phyloP scores from a whole-genome alignment of 2,329 filamentous ascomycete genomes.

The Claviceps humidiphila region DNA sequence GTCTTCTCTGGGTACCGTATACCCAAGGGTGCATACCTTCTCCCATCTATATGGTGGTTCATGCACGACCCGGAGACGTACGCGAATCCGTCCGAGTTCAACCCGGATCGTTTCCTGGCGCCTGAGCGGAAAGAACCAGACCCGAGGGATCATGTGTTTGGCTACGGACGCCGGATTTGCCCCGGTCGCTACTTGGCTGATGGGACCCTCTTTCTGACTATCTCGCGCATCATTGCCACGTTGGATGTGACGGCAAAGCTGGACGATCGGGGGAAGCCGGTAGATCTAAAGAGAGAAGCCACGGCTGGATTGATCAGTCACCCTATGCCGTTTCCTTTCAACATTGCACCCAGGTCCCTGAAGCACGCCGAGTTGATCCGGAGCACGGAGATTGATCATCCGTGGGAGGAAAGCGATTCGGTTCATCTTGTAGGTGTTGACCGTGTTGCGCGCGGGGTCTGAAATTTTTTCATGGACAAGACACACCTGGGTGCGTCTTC shows the following conservation, averaged over 20 bases:
- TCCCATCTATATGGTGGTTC: constrained; percentile 17
- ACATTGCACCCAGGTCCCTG: neutral
- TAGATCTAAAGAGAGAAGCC: constrained; percentile 11
- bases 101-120: constrained; percentile 20
- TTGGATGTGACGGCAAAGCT: constrained; percentile 24
- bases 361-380: constrained; percentile 4
- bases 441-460: neutral
- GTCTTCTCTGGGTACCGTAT: constrained; percentile 12
- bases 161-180: constrained; percentile 24
- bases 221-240: constrained; percentile 30
- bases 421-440: neutral
- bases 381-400: constrained; percentile 4
- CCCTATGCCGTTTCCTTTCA: neutral
- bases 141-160: constrained; percentile 16
- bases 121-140: constrained; percentile 14
- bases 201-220: constrained; percentile 16
- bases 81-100: constrained; percentile 23
- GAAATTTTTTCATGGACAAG: neutral
- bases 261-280: constrained; percentile 21
- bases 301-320: constrained; percentile 1
- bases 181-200: constrained; percentile 20
- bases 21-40: constrained; percentile 14
- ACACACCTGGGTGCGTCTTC: too few relatives aligned
- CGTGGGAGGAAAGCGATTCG: constrained; percentile 6
- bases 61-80: constrained; percentile 59